Base-by-base conservation (phyloP, 352 stramenopile species). In the Thalassiosira oceanica region DNA sequence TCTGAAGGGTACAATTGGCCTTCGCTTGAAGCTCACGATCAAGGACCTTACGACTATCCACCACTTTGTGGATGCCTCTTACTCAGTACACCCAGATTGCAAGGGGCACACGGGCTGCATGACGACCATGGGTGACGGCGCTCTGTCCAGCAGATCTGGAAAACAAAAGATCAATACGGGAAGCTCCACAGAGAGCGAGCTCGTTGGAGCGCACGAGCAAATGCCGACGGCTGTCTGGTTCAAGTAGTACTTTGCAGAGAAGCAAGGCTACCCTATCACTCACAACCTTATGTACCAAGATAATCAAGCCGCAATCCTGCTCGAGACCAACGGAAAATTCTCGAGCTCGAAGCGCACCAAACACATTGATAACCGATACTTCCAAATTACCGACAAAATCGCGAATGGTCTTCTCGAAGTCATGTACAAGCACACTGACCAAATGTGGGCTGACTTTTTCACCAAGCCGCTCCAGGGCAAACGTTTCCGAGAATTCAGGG, bases 121-220 rank as follows among this genome's bases (percentile, higher is more conserved):
- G 16, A 67, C 79, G 54, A 46, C 73, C 0, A n/a, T 76, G 0
- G 73, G 73, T 21, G 49, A 61, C 18, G 72, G 66, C 0, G 20
- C 31, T 5, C 18, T 61, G 3, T 28, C 27, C 1, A 46, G 15
- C 10, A 23, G 8, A 4, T 78, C 64, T 1, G 36, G 8, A 3
- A 74, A 58, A 2, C 60, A 76, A 26, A 76, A 76, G 31, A n/a
- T 73, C 0, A 68, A 74, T 44, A 42, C 36, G 2, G 45, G 52
- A 35, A 87, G 78, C 37, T 81, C 70, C 1, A 82, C 66, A 0
- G 53, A 66, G 39, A 21, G n/a, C 0, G 53, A 73, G 28, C 16
- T 73, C 3, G 24, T 73, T 15, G 51, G 35, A 0, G 33, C 49
- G 1, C 15, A 66, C 46, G 53, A 66, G 23, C 13, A 23, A 26